Percentiles rank a stretch among this genome's conserved stretches.
Conservation (phyloP, 2,329 filamentous ascomycete species). For the Trichoderma hamatum region DNA sequence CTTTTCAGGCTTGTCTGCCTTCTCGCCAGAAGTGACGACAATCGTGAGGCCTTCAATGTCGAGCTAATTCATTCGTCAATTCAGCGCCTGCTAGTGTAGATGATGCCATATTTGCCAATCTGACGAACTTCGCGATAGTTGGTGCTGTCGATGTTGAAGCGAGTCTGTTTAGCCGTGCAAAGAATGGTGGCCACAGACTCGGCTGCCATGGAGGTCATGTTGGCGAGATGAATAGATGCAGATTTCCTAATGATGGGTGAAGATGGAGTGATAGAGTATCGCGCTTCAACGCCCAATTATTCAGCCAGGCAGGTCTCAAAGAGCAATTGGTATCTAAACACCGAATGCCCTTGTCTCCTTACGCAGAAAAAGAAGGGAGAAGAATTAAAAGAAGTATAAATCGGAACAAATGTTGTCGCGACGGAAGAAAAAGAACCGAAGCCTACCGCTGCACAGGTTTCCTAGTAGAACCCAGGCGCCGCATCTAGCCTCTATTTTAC, state of each 20-base stretch:
- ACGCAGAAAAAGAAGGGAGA: neutral
- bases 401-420: neutral
- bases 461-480: neutral
- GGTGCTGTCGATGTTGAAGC: constrained; percentile 62
- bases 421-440: neutral
- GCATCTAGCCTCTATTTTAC: neutral
- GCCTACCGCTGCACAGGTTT: neutral
- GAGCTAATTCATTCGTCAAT: constrained; percentile 48
- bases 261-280: neutral
- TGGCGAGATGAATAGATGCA: neutral
- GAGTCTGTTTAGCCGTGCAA: constrained; percentile 68
- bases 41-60: constrained; percentile 76
- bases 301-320: neutral
- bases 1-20: constrained; percentile 27
- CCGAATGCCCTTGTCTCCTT: neutral
- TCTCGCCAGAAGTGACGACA: constrained; percentile 56
- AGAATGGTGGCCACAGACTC: constrained; percentile 58
- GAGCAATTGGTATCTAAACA: neutral
- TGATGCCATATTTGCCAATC: neutral
- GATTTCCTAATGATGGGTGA: neutral
- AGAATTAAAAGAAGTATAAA: neutral
- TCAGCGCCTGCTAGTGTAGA: neutral
- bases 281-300: neutral
- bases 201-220: constrained; percentile 53
- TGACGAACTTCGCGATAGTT: constrained; percentile 58